These are phyloP conservation scores for Farysia itapuensis DNA, from an alignment of 1,284 basidiomycete species.

Conservation along the genomic window DNA sequence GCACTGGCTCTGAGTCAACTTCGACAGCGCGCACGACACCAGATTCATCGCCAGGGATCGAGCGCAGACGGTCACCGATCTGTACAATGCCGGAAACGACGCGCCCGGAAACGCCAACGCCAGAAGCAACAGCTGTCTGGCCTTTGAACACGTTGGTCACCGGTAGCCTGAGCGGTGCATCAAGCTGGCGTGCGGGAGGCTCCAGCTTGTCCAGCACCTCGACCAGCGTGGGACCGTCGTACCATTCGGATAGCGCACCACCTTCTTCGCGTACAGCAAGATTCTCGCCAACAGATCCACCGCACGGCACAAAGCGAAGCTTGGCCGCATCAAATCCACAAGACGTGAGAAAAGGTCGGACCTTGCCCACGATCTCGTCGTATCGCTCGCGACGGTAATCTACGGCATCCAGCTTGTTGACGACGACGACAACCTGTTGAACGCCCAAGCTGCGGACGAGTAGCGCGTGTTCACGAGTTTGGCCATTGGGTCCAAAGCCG, in stretches of 20 bases:
- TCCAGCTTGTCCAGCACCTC: constrained; percentile 74
- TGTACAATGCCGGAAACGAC: constrained; percentile 85
- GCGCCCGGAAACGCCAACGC: constrained; percentile 81
- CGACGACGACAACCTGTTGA: constrained; percentile 82
- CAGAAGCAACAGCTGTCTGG: constrained; percentile 69
- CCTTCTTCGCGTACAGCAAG: constrained; percentile 64
- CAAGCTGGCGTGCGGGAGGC: constrained; percentile 73
- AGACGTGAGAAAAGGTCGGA: constrained; percentile 80
- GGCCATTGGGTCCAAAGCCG: constrained; percentile 88
- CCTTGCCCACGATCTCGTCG: constrained; percentile 74
- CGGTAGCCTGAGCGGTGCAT: constrained; percentile 78
- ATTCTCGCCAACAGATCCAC: constrained; percentile 86
- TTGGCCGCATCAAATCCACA: constrained; percentile 81
- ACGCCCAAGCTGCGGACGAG: constrained; percentile 94
- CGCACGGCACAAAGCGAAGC: constrained; percentile 83
- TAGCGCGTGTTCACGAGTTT: constrained; percentile 93
- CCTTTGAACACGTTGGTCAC: constrained; percentile 95
- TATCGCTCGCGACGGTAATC: constrained; percentile 78
- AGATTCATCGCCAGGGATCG: constrained; percentile 88
- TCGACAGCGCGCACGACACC: constrained; percentile 80
- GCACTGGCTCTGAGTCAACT: constrained; percentile 73
- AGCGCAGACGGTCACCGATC: constrained; percentile 81
- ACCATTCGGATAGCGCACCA: constrained; percentile 71
- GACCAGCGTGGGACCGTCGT: constrained; percentile 79
- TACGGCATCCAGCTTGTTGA: constrained; percentile 84